Conservation (phyloP, 2,329 filamentous ascomycete genomes). For the Dothideomycetes sp. region DNA sequence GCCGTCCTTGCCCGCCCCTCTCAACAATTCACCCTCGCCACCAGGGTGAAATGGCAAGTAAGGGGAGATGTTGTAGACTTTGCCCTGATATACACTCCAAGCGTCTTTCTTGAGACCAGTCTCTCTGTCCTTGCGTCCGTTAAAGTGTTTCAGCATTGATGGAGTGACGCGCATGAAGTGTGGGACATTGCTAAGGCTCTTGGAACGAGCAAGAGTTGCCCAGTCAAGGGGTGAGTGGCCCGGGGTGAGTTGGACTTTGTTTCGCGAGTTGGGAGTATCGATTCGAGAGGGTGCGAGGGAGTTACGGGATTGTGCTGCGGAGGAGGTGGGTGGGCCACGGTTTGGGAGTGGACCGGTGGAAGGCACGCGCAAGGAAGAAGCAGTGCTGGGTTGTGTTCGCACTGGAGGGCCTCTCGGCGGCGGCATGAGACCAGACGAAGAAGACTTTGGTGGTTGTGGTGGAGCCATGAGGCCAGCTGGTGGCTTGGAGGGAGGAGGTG, state of each 20-base stretch:
- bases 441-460: conserved; percentile 11
- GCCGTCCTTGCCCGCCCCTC: conserved; percentile 63
- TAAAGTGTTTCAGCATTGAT: conserved; percentile 64
- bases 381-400: not conserved
- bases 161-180: conserved; percentile 66
- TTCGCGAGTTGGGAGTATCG: conserved; percentile 30
- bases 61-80: conserved; percentile 88
- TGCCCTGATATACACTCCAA: conserved; percentile 81
- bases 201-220: conserved; percentile 67
- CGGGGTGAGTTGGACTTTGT: conserved; percentile 72
- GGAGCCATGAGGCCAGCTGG: conserved; percentile 11
- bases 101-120: conserved; percentile 43
- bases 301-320: conserved; percentile 16
- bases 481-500: conserved; percentile 12
- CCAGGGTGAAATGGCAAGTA: conserved; percentile 89
- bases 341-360: conserved; percentile 38
- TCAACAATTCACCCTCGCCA: conserved; percentile 68
- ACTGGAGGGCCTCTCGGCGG: not conserved
- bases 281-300: conserved; percentile 24
- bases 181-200: conserved; percentile 36
- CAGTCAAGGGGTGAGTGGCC: conserved; percentile 94
- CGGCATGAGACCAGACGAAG: not conserved
- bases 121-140: conserved; percentile 62
- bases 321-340: conserved; percentile 27
- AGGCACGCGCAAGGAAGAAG: conserved; percentile 25